Evolutionary conservation across 129 eudicot genomes (phyloP), one percentile per base, ranked within the genome.

Genomic region (Glebionis coronaria): DNA sequence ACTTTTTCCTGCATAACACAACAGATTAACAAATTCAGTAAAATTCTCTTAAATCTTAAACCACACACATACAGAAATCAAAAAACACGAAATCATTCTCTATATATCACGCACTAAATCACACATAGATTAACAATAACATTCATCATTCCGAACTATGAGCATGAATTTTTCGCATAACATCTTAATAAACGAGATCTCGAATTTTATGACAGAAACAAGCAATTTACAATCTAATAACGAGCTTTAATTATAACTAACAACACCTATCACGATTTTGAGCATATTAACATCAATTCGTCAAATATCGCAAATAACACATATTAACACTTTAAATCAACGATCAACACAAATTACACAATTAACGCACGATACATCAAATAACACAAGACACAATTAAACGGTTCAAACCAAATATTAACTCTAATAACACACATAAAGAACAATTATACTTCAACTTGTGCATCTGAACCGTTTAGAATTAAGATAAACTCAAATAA

Each of bases 131-230:
- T 23, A 23, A 23, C 25, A 23, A 23, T 23, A n/a, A n/a, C 2
- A 23, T 23, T 23, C 25, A 23, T 23, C 25, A 23, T 23, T 23
- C 42, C 9, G 29, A 21, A 68, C 7, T 62, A 2, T 40, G 56
- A 63, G 56, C 54, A 63, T 12, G 15, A 64, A 18, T 31, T 19
- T 44, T 27, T 13, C 55, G 11, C 71, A 18, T 51, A 40, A 68
- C 25, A 38, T 5, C 7, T 31, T 20, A 8, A 47, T 31, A 23
- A 35, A 57, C 45, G 12, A 74, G 62, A 74, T 74, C 79, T 74
- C 56, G 60, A 16, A 11, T 65, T 46, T 56, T 66, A 35, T 2
- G 38, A 71, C 12, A 21, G 57, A 50, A 49, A 31, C 42, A 50
- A 52, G 14, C 28, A 10, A 31, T 13, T 66, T 7, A 61, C 53